These are phyloP conservation scores for Umbilicus rupestris DNA, from an alignment of 164 flowering plant species.

Conservation along the genomic window DNA sequence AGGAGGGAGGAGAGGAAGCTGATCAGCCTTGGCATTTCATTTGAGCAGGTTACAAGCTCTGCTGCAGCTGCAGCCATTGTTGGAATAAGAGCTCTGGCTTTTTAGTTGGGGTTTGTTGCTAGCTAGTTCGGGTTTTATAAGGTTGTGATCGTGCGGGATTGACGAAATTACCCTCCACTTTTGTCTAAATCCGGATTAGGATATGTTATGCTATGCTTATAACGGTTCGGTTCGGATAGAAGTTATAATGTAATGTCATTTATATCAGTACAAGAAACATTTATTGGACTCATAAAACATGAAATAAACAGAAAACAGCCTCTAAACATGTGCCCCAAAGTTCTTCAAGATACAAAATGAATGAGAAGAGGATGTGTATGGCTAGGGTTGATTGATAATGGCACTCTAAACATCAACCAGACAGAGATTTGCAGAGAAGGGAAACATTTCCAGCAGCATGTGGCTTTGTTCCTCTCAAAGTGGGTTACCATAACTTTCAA, in stretches of 20 bases:
- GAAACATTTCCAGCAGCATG: neutral
- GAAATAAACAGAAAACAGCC: no score
- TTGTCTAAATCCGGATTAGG: no score
- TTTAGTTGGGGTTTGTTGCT: neutral
- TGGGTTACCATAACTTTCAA: neutral
- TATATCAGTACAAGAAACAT: no score
- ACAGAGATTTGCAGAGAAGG: neutral
- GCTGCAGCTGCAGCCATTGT: slow-evolving; percentile 40
- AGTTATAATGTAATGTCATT: no score
- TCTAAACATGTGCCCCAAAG: neutral
- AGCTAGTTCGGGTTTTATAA: slow-evolving; percentile 1
- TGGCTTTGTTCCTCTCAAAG: neutral
- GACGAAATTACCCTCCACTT: no score
- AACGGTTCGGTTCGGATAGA: no score
- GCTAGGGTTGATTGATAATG: neutral
- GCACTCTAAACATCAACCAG: neutral
- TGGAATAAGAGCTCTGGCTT: slow-evolving; percentile 4
- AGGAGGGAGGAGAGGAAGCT: slow-evolving; percentile 45
- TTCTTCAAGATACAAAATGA: neutral
- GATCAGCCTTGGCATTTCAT: slow-evolving; percentile 35
- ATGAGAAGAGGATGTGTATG: neutral
- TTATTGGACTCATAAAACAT: no score
- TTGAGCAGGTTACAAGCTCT: slow-evolving; percentile 13
- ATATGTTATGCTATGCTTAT: no score
- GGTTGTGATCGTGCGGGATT: neutral